These are phyloP conservation scores for Ploettnerulaceae sp. DNA, from an alignment of 2,329 filamentous ascomycete species.

Conservation along the genomic window DNA sequence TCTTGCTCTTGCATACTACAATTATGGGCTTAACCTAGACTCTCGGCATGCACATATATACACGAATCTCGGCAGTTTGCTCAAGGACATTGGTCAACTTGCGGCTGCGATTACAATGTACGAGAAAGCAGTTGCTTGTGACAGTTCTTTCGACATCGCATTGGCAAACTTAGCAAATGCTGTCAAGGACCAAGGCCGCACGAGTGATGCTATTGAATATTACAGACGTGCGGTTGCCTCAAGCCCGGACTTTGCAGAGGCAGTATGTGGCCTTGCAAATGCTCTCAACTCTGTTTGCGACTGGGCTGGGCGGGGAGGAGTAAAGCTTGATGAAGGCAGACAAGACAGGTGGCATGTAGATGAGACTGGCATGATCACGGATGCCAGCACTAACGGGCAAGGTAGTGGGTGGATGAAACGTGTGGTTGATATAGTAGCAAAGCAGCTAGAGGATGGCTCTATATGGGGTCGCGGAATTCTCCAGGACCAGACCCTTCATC, in stretches of 20 bases:
- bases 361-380: slow-evolving; percentile 73
- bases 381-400: slow-evolving; percentile 57
- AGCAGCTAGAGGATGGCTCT: slow-evolving; percentile 81
- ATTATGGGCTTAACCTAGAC: slow-evolving; percentile 86
- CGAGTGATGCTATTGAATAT: slow-evolving; percentile 86
- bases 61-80: slow-evolving; percentile 88
- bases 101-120: slow-evolving; percentile 95
- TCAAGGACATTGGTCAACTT: slow-evolving; percentile 94
- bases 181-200: slow-evolving; percentile 91
- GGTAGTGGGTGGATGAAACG: slow-evolving; percentile 80
- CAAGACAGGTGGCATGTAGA: slow-evolving; percentile 94
- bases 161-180: slow-evolving; percentile 95
- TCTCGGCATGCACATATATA: slow-evolving; percentile 90
- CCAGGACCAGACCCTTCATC: slow-evolving; percentile 47
- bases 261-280: slow-evolving; percentile 91
- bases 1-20: slow-evolving; percentile 87
- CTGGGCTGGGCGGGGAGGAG: slow-evolving; percentile 85
- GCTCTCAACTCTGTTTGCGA: slow-evolving; percentile 95
- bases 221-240: slow-evolving; percentile 85
- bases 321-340: slow-evolving; percentile 65
- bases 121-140: slow-evolving; percentile 85
- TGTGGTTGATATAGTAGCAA: slow-evolving; percentile 85
- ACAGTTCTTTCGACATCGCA: slow-evolving; percentile 94
- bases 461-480: slow-evolving; percentile 76
- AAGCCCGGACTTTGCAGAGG: slow-evolving; percentile 96